Percentiles rank a stretch among this genome's conserved stretches.
phyloP scores from a whole-genome alignment of 23 red algal species.

The Gracilaria domingensis region DNA sequence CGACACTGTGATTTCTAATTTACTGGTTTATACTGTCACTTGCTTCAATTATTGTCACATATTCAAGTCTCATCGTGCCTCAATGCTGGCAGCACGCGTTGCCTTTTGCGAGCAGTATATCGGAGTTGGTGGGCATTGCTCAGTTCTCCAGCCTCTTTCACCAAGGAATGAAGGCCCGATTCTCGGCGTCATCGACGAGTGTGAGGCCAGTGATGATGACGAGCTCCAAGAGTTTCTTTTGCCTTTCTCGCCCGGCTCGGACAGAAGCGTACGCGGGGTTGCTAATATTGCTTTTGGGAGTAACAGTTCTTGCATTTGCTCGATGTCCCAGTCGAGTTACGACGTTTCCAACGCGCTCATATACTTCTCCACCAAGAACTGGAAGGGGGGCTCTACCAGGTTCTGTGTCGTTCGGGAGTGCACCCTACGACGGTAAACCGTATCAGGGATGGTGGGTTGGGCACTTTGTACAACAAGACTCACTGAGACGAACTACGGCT shows the following conservation, averaged over 20 bases:
- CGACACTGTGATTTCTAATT: constrained; percentile 29
- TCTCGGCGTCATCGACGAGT: background rate
- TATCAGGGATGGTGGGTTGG: constrained; percentile 66
- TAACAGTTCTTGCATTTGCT: constrained; percentile 46
- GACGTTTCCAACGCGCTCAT: background rate
- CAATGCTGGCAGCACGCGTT: background rate
- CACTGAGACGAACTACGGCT: constrained; percentile 27
- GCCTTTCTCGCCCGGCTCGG: constrained; percentile 30
- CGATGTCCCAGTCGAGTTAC: constrained; percentile 38
- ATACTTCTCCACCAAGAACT: background rate
- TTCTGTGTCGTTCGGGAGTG: constrained; percentile 54
- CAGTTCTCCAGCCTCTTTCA: background rate
- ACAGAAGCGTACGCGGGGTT: constrained; percentile 57
- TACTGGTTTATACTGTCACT: background rate
- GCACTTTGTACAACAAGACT: constrained; percentile 46
- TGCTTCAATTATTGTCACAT: constrained; percentile 23
- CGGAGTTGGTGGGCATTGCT: background rate
- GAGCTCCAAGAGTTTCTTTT: background rate
- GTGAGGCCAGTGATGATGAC: background rate
- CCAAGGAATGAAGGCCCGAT: constrained; percentile 9
- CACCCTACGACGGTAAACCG: constrained; percentile 14
- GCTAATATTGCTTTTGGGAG: constrained; percentile 44
- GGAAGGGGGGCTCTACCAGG: constrained; percentile 31
- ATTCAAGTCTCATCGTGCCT: background rate
- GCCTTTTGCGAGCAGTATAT: background rate